phyloP scores from a whole-genome alignment of 805 yeast species.

The Ogataea ganodermae region DNA sequence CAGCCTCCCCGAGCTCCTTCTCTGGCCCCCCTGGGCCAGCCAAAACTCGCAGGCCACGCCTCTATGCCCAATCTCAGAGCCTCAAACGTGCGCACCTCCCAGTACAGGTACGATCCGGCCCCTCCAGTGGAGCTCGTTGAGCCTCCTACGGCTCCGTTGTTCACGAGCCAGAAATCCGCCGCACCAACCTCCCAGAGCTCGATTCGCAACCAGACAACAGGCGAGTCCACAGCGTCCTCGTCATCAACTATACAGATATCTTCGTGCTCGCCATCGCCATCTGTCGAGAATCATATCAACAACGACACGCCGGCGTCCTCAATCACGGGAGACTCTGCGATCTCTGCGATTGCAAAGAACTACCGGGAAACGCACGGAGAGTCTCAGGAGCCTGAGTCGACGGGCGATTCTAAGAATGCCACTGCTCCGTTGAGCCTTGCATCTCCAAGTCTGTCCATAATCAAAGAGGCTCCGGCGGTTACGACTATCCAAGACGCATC shows the following conservation, averaged over 20 bases:
- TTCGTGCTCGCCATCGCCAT: constrained; percentile 27
- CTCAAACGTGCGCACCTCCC: no score
- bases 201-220: constrained; percentile 13
- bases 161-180: background rate
- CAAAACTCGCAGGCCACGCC: constrained; percentile 3
- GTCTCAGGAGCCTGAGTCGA: no score
- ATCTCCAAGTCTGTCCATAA: background rate
- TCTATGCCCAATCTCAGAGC: constrained; percentile 19
- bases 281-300: constrained; percentile 15
- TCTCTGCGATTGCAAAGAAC: background rate
- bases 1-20: no score
- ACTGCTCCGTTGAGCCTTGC: no score
- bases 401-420: no score
- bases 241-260: constrained; percentile 21
- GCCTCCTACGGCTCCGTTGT: background rate
- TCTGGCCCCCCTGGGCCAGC: no score
- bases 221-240: constrained; percentile 19
- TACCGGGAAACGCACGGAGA: background rate
- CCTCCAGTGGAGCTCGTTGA: background rate
- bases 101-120: background rate
- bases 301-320: constrained; percentile 28
- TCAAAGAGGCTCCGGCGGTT: background rate
- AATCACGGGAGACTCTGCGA: constrained; percentile 17
- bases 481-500: no score
- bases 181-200: constrained; percentile 15